Conservation (phyloP, 768 basidiomycete species). For the Leccinum pellstonianum region DNA sequence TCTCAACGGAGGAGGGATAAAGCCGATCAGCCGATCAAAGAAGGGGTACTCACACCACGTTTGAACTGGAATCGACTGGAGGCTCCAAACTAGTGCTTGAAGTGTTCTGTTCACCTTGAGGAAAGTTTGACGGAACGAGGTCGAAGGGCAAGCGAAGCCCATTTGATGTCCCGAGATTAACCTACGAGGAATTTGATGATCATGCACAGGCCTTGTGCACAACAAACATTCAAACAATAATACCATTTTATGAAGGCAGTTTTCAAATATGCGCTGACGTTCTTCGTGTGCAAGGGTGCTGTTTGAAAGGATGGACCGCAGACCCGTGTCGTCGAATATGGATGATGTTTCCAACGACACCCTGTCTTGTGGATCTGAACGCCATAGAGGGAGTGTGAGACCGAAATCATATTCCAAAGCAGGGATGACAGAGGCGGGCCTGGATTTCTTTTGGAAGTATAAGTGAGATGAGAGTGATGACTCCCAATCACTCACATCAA, state of each 20-base stretch:
- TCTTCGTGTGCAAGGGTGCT: not conserved
- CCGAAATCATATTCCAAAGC: not conserved
- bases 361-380: not conserved
- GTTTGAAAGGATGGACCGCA: not conserved
- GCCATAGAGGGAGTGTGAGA: not conserved
- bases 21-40: no score
- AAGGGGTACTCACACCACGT: not conserved
- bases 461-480: not conserved
- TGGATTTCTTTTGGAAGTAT: not conserved
- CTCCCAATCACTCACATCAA: not conserved
- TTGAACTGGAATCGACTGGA: not conserved
- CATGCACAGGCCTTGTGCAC: not conserved
- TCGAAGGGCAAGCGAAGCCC: not conserved
- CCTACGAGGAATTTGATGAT: not conserved
- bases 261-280: not conserved
- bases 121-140: not conserved
- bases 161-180: not conserved
- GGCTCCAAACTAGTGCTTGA: not conserved
- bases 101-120: not conserved
- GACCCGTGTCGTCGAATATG: not conserved
- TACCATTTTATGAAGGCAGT: no score
- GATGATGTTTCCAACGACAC: not conserved
- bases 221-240: not conserved
- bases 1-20: not conserved
- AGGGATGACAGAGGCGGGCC: not conserved